Percentiles rank a stretch among this genome's conserved stretches.
These are phyloP conservation scores for Phytophthora megakarya DNA, from an alignment of 352 stramenopile genomes.

Conservation along the genomic window DNA sequence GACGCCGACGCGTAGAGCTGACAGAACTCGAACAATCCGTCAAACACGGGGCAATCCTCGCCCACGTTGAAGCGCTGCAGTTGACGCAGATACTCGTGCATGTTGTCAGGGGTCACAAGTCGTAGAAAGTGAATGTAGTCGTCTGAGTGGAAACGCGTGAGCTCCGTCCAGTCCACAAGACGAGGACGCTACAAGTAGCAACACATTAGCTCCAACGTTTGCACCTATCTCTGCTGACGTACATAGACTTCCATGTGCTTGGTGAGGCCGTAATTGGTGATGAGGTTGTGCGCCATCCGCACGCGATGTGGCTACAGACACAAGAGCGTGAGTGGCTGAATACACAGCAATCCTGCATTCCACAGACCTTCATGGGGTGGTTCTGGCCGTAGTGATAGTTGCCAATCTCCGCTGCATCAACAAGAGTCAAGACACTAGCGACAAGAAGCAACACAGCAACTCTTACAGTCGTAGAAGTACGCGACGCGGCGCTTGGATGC, in stretches of 20 bases:
- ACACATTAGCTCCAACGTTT: conserved; percentile 6
- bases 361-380: conserved; percentile 87
- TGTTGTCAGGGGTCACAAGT: conserved; percentile 98
- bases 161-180: conserved; percentile 95
- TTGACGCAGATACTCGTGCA: conserved; percentile 95
- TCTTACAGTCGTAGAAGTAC: conserved; percentile 90
- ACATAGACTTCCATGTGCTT: conserved; percentile 99
- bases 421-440: neutral
- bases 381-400: conserved; percentile 99
- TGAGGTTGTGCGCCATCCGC: conserved; percentile 99
- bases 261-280: conserved; percentile 99
- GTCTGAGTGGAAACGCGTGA: conserved; percentile 99
- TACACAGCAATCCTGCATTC: neutral
- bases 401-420: conserved; percentile 93
- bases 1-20: conserved; percentile 97
- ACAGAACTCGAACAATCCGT: conserved; percentile 99
- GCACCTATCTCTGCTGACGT: no score
- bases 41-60: conserved; percentile 99
- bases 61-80: conserved; percentile 98
- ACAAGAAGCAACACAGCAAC: neutral
- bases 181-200: conserved; percentile 80
- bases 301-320: conserved; percentile 95
- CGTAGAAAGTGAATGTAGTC: conserved; percentile 99
- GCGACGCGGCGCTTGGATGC: conserved; percentile 79
- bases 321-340: neutral